Evolutionary conservation across 176 grass and related monocot species (phyloP).

Genomic region (Urochloa ruziziensis): DNA sequence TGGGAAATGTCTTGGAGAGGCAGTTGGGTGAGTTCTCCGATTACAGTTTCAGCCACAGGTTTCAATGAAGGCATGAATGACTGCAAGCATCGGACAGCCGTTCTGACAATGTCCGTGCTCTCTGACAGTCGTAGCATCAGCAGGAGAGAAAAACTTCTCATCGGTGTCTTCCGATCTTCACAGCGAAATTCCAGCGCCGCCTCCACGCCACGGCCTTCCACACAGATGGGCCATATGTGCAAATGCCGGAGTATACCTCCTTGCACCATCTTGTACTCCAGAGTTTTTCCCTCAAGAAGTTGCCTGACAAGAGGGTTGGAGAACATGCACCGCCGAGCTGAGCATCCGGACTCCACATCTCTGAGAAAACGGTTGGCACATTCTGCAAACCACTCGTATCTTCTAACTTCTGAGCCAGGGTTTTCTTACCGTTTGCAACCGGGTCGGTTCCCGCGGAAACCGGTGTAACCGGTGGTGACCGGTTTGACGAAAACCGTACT

Average conservation of each 20-base stretch:
- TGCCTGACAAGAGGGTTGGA: background rate
- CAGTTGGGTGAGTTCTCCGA: background rate
- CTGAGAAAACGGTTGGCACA: background rate
- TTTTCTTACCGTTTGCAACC: too few species aligned
- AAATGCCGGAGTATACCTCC: background rate
- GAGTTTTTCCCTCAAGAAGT: slow-evolving; percentile 9
- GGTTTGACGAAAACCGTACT: too few species aligned
- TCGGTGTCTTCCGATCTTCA: background rate
- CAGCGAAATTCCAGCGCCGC: background rate
- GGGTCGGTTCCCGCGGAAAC: too few species aligned
- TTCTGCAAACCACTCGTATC: background rate
- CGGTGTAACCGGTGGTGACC: too few species aligned
- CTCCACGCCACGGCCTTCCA: background rate
- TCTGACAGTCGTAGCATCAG: slow-evolving; percentile 14
- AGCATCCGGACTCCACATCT: background rate
- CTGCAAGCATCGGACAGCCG: background rate
- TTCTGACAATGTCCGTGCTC: background rate
- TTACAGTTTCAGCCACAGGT: background rate
- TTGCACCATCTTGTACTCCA: background rate
- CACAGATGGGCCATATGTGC: background rate
- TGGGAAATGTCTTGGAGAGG: background rate
- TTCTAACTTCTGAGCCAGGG: background rate
- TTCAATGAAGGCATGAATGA: background rate
- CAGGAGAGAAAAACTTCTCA: background rate
- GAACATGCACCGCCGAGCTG: background rate